Evolutionary conservation across 352 stramenopile species (phyloP), one percentile per base, ranked within the genome.

Genomic region (Pythium folliculosum): DNA sequence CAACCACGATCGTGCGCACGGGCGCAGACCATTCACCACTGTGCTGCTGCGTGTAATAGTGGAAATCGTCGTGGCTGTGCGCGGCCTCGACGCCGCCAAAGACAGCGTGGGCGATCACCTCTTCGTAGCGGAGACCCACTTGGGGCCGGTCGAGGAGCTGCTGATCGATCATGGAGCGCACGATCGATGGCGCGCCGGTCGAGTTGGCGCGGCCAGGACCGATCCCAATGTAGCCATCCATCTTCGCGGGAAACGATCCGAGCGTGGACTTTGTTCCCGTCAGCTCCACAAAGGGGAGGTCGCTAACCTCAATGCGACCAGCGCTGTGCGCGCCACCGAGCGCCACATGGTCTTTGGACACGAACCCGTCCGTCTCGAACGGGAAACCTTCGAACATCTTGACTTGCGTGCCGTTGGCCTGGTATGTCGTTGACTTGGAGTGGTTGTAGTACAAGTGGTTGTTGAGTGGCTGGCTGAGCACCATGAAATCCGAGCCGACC

Each of bases 361-460:
- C 55, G 49, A 70, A 65, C 0, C 64, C 64, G 8, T 59, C 44
- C 22, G 64, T n/a, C 23, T 67, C 60, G 12, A 53, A 59, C 4
- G 45, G 32, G 16, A n/a, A 19, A 9, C 49, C 59, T 50, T 67
- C 19, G 19, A 23, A 25, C 19, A 52, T 40, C 21, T 49, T 22
- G 2, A 72, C 37, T 27, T 43, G 21, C 19, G 65, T 72, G 19
- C 58, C 57, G 45, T 67, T 72, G 13, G 59, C 43, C n/a, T 59
- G 44, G 16, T 67, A 72, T 21, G 58, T 64, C 0, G 51, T 57
- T 8, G 65, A 72, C 58, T 67, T 66, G 50, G 25, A n/a, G 37
- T 72, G 65, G 51, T 72, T 45, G 65, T 72, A 72, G 25, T 49
- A 67, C 21, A 9, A 14, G 38, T 58, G 65, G 0, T 12, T 8